Percentiles rank a stretch among this genome's conserved stretches.
Conservation (phyloP, 768 basidiomycete genomes). For the Roridomyces roridus region DNA sequence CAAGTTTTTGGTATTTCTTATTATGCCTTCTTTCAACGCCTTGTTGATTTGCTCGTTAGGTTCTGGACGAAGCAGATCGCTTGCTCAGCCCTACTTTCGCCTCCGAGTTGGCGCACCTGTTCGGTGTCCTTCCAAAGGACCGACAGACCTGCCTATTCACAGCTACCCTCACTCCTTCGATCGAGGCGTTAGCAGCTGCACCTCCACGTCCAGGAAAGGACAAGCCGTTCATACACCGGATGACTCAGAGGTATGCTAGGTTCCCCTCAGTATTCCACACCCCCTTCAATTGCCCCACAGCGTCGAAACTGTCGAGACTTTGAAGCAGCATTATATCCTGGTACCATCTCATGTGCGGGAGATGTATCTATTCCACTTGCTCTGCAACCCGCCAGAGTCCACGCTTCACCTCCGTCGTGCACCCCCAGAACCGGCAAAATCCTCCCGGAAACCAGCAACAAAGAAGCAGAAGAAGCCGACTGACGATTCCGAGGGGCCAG, state of each 20-base stretch:
- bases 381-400: slow-evolving; percentile 87
- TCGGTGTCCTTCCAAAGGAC: slow-evolving; percentile 76
- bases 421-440: slow-evolving; percentile 57
- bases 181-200: slow-evolving; percentile 77
- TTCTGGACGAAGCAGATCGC: slow-evolving; percentile 96
- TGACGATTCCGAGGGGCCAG: slow-evolving; percentile 57
- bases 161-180: slow-evolving; percentile 88
- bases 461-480: slow-evolving; percentile 44
- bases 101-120: slow-evolving; percentile 80
- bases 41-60: slow-evolving; percentile 49
- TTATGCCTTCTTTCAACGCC: background rate
- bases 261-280: background rate
- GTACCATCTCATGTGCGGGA: slow-evolving; percentile 96
- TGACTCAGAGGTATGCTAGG: slow-evolving; percentile 66
- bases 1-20: slow-evolving; percentile 60
- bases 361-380: slow-evolving; percentile 86
- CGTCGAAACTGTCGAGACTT: slow-evolving; percentile 85
- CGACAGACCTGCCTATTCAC: slow-evolving; percentile 98
- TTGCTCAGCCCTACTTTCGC: slow-evolving; percentile 90
- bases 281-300: slow-evolving; percentile 48
- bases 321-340: slow-evolving; percentile 90
- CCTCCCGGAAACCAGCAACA: slow-evolving; percentile 35
- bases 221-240: slow-evolving; percentile 85
- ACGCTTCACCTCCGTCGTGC: slow-evolving; percentile 71
- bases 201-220: slow-evolving; percentile 83